Percentiles rank a stretch among this genome's conserved stretches.
phyloP scores from a whole-genome alignment of 805 yeast species.

The Cephaloascus albidus region DNA sequence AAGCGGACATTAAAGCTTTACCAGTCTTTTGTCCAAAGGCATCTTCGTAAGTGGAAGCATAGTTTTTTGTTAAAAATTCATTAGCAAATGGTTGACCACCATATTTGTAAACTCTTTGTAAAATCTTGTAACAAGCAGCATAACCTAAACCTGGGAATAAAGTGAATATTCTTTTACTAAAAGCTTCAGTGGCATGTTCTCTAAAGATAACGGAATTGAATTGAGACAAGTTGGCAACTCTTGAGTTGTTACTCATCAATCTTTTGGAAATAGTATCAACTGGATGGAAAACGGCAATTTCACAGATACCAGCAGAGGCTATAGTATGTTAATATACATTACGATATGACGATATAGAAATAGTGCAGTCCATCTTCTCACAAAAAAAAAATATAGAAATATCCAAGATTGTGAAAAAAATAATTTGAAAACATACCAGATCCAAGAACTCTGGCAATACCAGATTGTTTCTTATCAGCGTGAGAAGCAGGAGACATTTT shows the following conservation, averaged over 20 bases:
- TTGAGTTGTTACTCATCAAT: slow-evolving; percentile 75
- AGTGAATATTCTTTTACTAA: slow-evolving; percentile 65
- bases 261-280: slow-evolving; percentile 97
- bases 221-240: slow-evolving; percentile 51
- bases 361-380: not conserved
- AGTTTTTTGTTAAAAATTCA: slow-evolving; percentile 76
- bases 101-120: slow-evolving; percentile 96
- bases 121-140: slow-evolving; percentile 93
- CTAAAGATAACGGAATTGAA: slow-evolving; percentile 83
- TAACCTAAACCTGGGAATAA: slow-evolving; percentile 97
- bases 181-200: slow-evolving; percentile 64
- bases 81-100: slow-evolving; percentile 99
- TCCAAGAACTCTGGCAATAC: slow-evolving; percentile 82
- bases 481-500: slow-evolving; percentile 22
- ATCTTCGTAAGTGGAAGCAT: slow-evolving; percentile 58
- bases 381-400: no score
- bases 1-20: slow-evolving; percentile 92
- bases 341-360: not conserved
- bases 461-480: slow-evolving; percentile 79
- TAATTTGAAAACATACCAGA: slow-evolving; percentile 34
- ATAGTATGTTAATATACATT: not conserved
- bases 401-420: no score
- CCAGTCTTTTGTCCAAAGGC: slow-evolving; percentile 91
- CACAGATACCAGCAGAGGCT: slow-evolving; percentile 96
- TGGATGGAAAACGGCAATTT: slow-evolving; percentile 96